Base-by-base conservation (phyloP, 2,329 filamentous ascomycete species). In the Aspergillus vadensis region DNA sequence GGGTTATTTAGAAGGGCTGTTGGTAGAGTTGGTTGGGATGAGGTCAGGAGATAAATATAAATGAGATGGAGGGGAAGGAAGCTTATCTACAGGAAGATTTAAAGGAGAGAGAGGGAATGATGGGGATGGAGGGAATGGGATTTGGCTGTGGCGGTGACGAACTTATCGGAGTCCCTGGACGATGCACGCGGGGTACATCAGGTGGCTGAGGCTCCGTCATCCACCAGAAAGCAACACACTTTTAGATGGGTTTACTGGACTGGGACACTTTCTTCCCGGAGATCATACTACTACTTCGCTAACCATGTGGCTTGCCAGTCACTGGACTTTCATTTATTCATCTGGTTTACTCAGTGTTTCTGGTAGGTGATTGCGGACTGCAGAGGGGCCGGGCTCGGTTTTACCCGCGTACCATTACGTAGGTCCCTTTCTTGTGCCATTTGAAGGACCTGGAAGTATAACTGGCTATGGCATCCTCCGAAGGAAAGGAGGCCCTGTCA, bases 151-250 rank as follows among this genome's bases (percentile, higher is more conserved):
- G 32, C 49, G 43, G 30, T 51, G 41, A 44, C 41, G 41, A 21
- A 23, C 19, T 44, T 23, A 44, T 44, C 41, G 41, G 21, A 12
- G 17, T 2, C 41, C 9, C 27, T 30, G 27, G 19, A 21, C 41
- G 19, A 44, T 44, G 41, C 61, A 65, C 63, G 63, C 63, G 63
- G 61, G 65, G 63, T 59, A 55, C 53, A 63, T 63, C 65, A 67
- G 61, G 65, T 67, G 65, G 58, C 60, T 60, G 60, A 58, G 61
- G 43, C 57, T 60, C 55, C 17, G 44, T 64, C 57, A 62, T 50
- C 32, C 50, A 58, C 58, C 39, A 36, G n/a, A 36, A 36, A 36
- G 10, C 10, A 36, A 36, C 32, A 36, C 32, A 36, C 32, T 36
- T 36, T 36, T 14, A 12, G 10, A 36, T 36, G 12, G 12, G 12